These are phyloP conservation scores for Trichoderma lentiforme DNA, from an alignment of 2,329 filamentous ascomycete genomes.

Conservation along the genomic window DNA sequence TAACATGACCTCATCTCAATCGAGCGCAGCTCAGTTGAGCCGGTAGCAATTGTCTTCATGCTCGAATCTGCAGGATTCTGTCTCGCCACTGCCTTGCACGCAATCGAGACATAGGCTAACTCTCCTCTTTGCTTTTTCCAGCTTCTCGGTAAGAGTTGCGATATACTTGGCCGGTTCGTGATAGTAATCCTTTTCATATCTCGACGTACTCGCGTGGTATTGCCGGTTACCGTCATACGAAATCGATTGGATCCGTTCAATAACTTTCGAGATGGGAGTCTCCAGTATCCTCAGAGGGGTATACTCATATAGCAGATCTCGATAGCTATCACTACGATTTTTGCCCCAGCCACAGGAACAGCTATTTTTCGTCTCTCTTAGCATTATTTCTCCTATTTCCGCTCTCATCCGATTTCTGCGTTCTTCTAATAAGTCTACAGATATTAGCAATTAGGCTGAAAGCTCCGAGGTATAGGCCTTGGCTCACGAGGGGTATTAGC, in stretches of 20 bases:
- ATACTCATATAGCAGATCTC: not conserved
- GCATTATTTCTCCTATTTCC: not conserved
- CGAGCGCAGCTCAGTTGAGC: not conserved
- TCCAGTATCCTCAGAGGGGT: not conserved
- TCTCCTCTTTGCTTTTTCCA: not conserved
- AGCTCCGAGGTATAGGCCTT: not conserved
- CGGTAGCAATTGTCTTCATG: not conserved
- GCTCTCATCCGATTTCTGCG: not conserved
- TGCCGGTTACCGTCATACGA: not conserved
- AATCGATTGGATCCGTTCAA: not conserved
- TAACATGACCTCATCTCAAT: not conserved
- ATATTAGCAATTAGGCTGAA: not conserved
- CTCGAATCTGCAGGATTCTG: not conserved
- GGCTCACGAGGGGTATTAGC: not conserved
- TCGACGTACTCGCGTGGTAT: not conserved
- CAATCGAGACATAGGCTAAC: not conserved
- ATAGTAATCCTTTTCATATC: not conserved
- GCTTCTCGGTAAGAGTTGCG: not conserved
- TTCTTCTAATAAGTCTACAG: not conserved
- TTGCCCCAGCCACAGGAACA: not conserved
- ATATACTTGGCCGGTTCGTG: not conserved
- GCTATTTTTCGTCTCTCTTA: not conserved
- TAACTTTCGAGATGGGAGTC: not conserved
- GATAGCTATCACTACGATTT: not conserved
- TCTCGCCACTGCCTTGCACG: not conserved